Percentiles rank a stretch among this genome's conserved stretches.
Evolutionary conservation across 345 rosid genomes (phyloP).

Genomic region (Linum lewisii): DNA sequence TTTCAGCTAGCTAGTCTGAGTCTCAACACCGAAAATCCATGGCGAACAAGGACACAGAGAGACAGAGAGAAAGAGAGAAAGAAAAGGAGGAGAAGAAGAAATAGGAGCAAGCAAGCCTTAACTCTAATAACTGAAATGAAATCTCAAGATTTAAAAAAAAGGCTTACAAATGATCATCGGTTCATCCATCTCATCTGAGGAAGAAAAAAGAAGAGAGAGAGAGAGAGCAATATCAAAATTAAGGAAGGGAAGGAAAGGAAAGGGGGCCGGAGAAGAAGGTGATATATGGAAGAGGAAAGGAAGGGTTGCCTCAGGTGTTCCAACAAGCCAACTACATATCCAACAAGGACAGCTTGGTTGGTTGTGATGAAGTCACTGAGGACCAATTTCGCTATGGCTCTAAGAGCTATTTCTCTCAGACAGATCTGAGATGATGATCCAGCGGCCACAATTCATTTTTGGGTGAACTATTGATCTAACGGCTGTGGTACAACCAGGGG

Average conservation of each 20-base stretch:
- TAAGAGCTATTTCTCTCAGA: no score
- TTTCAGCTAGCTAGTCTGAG: not conserved
- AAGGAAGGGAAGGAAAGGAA: no score
- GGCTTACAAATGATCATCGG: no score
- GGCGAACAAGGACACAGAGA: not conserved
- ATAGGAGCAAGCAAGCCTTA: not conserved
- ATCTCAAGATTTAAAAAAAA: no score
- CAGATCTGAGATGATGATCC: no score
- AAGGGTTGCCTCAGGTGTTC: slow-evolving; percentile 50
- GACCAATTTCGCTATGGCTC: no score
- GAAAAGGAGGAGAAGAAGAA: not conserved
- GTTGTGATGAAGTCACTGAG: slow-evolving; percentile 72
- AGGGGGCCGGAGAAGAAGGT: no score
- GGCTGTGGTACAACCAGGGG: no score
- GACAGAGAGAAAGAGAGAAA: not conserved
- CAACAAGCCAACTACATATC: slow-evolving; percentile 54
- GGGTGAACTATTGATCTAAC: no score
- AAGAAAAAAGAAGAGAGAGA: slow-evolving; percentile 1
- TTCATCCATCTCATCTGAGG: no score
- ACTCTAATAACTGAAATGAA: not conserved
- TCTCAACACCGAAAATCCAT: not conserved
- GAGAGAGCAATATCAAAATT: slow-evolving; percentile 9
- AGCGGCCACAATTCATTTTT: no score
- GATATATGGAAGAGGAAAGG: not conserved
- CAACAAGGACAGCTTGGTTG: slow-evolving; percentile 96